Evolutionary conservation across 192 early-diverging fungal species (phyloP).

Genomic region (Entomortierella lignicola): DNA sequence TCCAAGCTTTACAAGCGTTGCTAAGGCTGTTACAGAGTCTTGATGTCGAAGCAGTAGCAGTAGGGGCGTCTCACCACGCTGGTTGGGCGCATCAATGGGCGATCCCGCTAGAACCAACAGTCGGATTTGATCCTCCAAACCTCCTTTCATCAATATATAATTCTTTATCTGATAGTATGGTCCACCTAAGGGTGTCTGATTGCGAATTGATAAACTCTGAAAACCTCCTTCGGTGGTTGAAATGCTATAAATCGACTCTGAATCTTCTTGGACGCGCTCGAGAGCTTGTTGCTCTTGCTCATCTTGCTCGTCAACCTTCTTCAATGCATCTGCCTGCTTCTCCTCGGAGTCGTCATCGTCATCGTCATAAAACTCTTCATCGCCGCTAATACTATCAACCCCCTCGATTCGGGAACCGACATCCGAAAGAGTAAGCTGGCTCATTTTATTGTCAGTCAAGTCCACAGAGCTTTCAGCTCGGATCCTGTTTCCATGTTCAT

Average conservation of each 20-base stretch:
- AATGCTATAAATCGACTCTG: conserved; percentile 22
- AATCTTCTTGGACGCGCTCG: conserved; percentile 35
- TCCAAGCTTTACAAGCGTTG: conserved; percentile 27
- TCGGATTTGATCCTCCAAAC: conserved; percentile 49
- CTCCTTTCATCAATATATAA: conserved; percentile 38
- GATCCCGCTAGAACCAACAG: conserved; percentile 29
- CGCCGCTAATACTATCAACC: background rate
- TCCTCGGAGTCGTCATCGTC: conserved; percentile 33
- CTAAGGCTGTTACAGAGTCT: conserved; percentile 38
- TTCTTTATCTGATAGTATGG: conserved; percentile 36
- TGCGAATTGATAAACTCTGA: background rate
- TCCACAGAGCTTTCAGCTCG: conserved; percentile 4
- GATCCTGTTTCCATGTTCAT: background rate
- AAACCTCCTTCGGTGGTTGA: background rate
- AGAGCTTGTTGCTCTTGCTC: conserved; percentile 38
- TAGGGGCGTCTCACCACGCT: conserved; percentile 40
- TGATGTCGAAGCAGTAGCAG: conserved; percentile 39
- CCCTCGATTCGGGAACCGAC: background rate
- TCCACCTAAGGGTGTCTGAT: conserved; percentile 10
- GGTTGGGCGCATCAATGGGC: conserved; percentile 30
- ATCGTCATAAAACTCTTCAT: background rate
- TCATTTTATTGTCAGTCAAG: conserved; percentile 7
- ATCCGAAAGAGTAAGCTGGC: conserved; percentile 22
- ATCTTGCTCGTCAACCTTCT: conserved; percentile 23
- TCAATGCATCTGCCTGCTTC: conserved; percentile 29